Evolutionary conservation across 257 asterid genomes (phyloP), one percentile per base, ranked within the genome.

Genomic region (Salvia hispanica): DNA sequence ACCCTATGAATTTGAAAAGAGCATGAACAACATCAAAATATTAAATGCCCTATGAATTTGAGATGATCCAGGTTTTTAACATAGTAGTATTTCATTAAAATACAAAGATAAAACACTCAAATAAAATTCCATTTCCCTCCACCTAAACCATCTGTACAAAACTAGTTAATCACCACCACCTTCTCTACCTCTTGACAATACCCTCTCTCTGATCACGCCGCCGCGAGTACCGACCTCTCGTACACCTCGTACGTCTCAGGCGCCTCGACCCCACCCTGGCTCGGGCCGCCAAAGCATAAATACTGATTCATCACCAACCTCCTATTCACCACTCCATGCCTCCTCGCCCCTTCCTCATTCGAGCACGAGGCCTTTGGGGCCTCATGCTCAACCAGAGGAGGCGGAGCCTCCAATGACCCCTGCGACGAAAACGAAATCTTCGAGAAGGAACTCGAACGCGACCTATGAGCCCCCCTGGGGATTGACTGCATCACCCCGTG

Each of bases 371-470:
- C 74, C 47, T 77, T 79, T 2, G 80, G 76, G 4, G 70, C 80
- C 54, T 83, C 95, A 28, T 21, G 36, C 58, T 47, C 54, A 4
- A 10, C 80, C 34, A 63, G 86, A 28, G 6, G 43, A 39, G 43
- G 31, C 31, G 31, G 6, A 1, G 75, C 74, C 11, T 89, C 92
- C 77, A 77, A 21, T 0, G 95, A 92, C 58, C 88, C 71, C 1
- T 74, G 86, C 0, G 97, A 90, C 7, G 98, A 89, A 18, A 80
- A 36, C 0, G 96, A 92, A 1, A 85, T 13, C 56, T 82, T 83
- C 1, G 96, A 88, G 63, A 88, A 82, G 8, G 97, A 90, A 55
- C 92, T 92, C 1, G 97, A 93, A 9, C 87, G 82, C 14, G 97
- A 86, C n/a, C 88, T 72, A 3, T 79, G 82, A 5, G 83, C 76